These are phyloP conservation scores for Coemansia sp. DNA, from an alignment of 192 early-diverging fungal genomes.

Conservation along the genomic window DNA sequence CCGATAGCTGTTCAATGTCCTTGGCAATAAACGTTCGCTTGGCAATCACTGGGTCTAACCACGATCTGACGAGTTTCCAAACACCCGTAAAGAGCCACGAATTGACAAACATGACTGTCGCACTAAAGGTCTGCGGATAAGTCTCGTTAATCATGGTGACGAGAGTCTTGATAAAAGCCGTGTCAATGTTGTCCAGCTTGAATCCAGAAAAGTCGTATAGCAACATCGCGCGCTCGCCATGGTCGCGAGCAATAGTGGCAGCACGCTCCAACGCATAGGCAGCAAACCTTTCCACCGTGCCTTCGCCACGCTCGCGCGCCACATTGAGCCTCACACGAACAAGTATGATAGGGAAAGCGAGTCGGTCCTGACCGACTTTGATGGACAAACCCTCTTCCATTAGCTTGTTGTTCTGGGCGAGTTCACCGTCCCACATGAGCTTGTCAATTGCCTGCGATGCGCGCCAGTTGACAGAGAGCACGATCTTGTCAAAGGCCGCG, in stretches of 20 bases:
- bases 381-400: constrained; percentile 53
- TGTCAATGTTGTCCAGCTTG: constrained; percentile 73
- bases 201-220: constrained; percentile 78
- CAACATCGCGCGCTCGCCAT: constrained; percentile 58
- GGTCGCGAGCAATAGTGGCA: constrained; percentile 24
- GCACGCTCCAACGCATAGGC: constrained; percentile 35
- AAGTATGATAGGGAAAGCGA: constrained; percentile 53
- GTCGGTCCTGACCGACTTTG: constrained; percentile 51
- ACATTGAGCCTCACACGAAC: constrained; percentile 31
- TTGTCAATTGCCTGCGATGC: constrained; percentile 59
- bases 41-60: constrained; percentile 83
- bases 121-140: constrained; percentile 81
- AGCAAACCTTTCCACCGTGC: constrained; percentile 18
- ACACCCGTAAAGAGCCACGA: constrained; percentile 87
- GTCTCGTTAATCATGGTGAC: constrained; percentile 74
- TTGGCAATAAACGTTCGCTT: constrained; percentile 78
- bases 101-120: constrained; percentile 74
- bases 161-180: constrained; percentile 74
- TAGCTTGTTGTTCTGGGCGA: constrained; percentile 43
- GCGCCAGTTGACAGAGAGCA: constrained; percentile 72
- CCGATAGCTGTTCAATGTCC: constrained; percentile 60
- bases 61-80: constrained; percentile 79
- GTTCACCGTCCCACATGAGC: constrained; percentile 65
- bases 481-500: constrained; percentile 66
- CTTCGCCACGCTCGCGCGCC: constrained; percentile 29